A percentile compares a stretch with the other conserved stretches of the same genome.
These are phyloP conservation scores for Pseudodiploospora longispora DNA, from an alignment of 2,329 filamentous ascomycete genomes.

Conservation along the genomic window DNA sequence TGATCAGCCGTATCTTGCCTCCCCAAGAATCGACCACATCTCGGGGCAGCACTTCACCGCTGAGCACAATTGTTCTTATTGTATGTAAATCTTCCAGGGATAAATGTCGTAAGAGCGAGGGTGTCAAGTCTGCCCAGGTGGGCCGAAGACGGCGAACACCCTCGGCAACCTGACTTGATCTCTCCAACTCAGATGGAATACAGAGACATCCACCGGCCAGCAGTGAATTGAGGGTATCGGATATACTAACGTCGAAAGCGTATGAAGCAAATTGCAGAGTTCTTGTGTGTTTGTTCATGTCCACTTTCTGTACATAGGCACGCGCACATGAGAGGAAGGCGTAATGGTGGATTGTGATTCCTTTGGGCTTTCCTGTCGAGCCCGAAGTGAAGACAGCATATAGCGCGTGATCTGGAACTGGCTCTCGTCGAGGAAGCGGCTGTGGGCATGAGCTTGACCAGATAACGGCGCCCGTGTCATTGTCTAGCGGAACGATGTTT, in stretches of 20 bases:
- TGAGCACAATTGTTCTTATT: background rate
- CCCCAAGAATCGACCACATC: background rate
- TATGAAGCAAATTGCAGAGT: constrained; percentile 1
- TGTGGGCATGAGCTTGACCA: background rate
- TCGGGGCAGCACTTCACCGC: background rate
- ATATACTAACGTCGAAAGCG: background rate
- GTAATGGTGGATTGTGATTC: background rate
- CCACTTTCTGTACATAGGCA: background rate
- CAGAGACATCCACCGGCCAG: background rate
- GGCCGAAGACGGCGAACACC: background rate
- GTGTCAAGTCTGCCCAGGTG: background rate
- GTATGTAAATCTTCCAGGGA: background rate
- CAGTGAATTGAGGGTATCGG: background rate
- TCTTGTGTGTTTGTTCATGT: background rate
- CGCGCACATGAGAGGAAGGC: background rate
- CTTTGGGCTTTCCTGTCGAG: background rate
- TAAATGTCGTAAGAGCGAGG: background rate
- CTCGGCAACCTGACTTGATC: background rate
- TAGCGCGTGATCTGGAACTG: background rate
- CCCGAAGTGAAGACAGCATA: background rate
- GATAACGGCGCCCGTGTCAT: background rate
- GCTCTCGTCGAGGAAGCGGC: background rate
- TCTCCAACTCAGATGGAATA: background rate
- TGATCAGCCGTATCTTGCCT: background rate
- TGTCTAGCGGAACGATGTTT: background rate